These are phyloP conservation scores for Leishmania amazonensis DNA, from an alignment of 208 protist species.

Conservation along the genomic window DNA sequence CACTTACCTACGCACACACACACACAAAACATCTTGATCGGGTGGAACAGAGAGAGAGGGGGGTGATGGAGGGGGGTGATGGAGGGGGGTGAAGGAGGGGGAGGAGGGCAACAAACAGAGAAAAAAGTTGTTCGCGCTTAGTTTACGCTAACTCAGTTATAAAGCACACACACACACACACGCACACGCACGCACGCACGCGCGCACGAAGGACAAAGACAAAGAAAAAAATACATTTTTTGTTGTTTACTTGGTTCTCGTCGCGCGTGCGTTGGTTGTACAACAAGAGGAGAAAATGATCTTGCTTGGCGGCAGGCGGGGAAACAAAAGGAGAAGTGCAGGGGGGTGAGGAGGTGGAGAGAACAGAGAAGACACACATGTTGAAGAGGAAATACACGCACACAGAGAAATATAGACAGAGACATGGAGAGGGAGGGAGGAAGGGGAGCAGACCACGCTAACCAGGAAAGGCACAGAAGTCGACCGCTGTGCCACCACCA, in stretches of 20 bases:
- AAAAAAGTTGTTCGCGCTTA: neutral
- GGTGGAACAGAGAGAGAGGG: neutral
- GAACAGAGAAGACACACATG: neutral
- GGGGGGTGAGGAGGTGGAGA: neutral
- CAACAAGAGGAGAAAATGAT: conserved; percentile 17
- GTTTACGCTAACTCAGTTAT: neutral
- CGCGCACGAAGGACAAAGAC: too few species aligned
- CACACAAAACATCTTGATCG: neutral
- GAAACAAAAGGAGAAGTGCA: conserved; percentile 4
- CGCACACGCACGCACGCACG: too few species aligned
- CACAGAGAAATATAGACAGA: neutral
- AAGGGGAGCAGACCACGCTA: neutral
- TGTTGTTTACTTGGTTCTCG: too few species aligned
- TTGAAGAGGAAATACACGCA: neutral
- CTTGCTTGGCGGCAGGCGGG: conserved; percentile 5
- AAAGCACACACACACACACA: conserved; percentile 1
- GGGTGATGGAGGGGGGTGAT: too few species aligned
- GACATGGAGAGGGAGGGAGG: neutral
- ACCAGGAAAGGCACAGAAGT: neutral
- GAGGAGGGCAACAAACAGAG: neutral
- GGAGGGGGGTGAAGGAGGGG: neutral
- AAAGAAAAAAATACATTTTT: too few species aligned
- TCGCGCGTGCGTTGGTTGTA: neutral
- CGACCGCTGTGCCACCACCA: neutral
- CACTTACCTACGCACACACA: neutral